These are phyloP conservation scores for Ceratocystis harringtonii DNA, from an alignment of 2,329 filamentous ascomycete genomes.

Conservation along the genomic window DNA sequence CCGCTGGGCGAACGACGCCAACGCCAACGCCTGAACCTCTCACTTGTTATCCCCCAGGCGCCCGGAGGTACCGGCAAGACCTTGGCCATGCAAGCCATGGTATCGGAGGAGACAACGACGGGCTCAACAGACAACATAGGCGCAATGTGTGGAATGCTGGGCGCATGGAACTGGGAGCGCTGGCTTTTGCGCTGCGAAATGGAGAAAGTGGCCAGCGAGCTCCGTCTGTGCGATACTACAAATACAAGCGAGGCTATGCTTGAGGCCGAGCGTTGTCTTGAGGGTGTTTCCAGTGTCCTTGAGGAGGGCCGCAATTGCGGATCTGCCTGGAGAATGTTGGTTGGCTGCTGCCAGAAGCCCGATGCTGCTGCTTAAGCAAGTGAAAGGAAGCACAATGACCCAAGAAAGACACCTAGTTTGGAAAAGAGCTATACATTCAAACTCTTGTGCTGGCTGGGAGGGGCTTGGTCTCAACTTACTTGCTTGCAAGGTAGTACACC, in stretches of 20 bases:
- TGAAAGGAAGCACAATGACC: background rate
- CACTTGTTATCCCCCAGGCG: constrained; percentile 23
- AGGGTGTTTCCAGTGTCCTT: constrained; percentile 44
- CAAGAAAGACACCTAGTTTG: too few relatives aligned
- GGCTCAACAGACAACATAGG: constrained; percentile 60
- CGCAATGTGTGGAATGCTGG: constrained; percentile 64
- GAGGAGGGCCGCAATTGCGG: constrained; percentile 47
- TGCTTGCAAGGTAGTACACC: background rate
- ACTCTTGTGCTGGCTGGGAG: too few relatives aligned
- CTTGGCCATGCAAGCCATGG: constrained; percentile 45
- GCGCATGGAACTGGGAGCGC: constrained; percentile 86
- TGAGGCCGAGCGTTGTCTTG: constrained; percentile 44
- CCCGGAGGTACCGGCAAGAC: constrained; percentile 22
- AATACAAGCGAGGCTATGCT: constrained; percentile 36
- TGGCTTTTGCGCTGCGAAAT: constrained; percentile 82
- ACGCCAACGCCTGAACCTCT: constrained; percentile 18
- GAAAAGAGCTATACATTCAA: too few relatives aligned
- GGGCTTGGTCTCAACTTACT: background rate
- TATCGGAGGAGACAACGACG: constrained; percentile 25
- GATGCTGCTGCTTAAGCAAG: constrained; percentile 19
- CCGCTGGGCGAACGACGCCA: constrained; percentile 49
- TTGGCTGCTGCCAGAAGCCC: constrained; percentile 51
- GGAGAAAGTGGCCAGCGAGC: constrained; percentile 60
- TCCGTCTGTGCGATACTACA: constrained; percentile 38
- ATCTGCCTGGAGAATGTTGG: constrained; percentile 46